These are phyloP conservation scores for Stagonosporopsis vannaccii DNA, from an alignment of 2,329 filamentous ascomycete genomes.

Conservation along the genomic window DNA sequence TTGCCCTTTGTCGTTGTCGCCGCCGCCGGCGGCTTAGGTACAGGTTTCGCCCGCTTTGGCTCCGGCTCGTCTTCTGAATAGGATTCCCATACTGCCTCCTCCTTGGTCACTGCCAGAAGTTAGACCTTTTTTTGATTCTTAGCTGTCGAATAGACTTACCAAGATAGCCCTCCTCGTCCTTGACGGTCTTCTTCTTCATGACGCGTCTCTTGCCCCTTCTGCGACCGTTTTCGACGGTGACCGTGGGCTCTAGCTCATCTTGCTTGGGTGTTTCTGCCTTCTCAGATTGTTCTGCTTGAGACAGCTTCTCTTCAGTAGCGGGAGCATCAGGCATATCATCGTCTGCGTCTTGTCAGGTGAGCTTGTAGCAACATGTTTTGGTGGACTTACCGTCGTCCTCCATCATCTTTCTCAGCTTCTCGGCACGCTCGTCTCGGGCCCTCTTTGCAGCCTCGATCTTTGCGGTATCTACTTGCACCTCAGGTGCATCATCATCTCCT, in stretches of 20 bases:
- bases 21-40: conserved; percentile 46
- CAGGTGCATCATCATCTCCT: conserved; percentile 42
- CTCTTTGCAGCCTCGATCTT: conserved; percentile 48
- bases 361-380: background rate
- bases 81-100: conserved; percentile 86
- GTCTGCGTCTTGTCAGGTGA: conserved; percentile 46
- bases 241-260: conserved; percentile 37
- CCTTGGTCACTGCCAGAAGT: conserved; percentile 74
- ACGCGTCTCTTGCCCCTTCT: conserved; percentile 79
- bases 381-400: conserved; percentile 65
- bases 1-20: conserved; percentile 65
- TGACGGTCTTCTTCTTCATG: conserved; percentile 85
- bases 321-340: conserved; percentile 67
- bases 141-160: conserved; percentile 61
- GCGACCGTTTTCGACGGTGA: conserved; percentile 68
- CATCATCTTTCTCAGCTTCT: conserved; percentile 76
- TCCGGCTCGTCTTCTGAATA: conserved; percentile 88
- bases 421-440: conserved; percentile 68
- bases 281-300: conserved; percentile 44
- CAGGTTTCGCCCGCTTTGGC: conserved; percentile 62
- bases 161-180: conserved; percentile 89
- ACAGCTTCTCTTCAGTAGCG: conserved; percentile 45
- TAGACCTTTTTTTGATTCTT: conserved; percentile 10
- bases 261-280: conserved; percentile 27
- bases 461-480: conserved; percentile 41